A percentile compares a stretch with the other conserved stretches of the same genome.
Conservation (phyloP, 139 green algal genomes). For the Chlorella sp. region DNA sequence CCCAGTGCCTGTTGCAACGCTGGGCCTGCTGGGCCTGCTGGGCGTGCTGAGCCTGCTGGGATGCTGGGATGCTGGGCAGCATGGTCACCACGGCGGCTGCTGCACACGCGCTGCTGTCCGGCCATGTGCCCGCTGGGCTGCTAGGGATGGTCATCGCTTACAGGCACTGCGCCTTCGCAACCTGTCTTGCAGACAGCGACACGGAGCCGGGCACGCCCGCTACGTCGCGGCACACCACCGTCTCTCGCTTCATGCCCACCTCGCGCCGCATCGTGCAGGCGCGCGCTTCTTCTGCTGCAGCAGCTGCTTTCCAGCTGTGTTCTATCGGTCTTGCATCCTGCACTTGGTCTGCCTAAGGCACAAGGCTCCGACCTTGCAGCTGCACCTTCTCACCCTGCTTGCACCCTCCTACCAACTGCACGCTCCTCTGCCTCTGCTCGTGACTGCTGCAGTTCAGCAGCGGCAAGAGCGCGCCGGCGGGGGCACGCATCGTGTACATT, state of each 20-base stretch:
- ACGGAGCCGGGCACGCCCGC: conserved; percentile 3
- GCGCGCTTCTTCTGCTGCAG: too few relatives aligned
- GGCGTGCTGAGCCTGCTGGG: background rate
- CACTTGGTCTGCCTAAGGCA: too few relatives aligned
- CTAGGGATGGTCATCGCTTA: too few relatives aligned
- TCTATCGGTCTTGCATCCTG: too few relatives aligned
- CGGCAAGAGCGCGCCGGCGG: conserved; percentile 53
- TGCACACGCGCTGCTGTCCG: too few relatives aligned
- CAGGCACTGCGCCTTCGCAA: too few relatives aligned
- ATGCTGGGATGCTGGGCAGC: background rate
- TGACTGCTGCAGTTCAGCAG: conserved; percentile 37
- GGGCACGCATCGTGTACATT: conserved; percentile 94
- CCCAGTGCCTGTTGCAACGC: background rate
- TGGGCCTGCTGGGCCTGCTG: background rate
- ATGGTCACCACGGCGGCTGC: background rate
- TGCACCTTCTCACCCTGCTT: background rate
- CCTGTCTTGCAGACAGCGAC: conserved; percentile 3
- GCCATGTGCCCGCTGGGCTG: too few relatives aligned
- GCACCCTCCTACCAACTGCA: background rate
- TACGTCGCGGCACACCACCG: conserved; percentile 11
- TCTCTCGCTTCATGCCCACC: conserved; percentile 92
- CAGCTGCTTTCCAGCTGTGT: too few relatives aligned
- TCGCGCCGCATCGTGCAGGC: conserved; percentile 82
- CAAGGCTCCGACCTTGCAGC: too few relatives aligned
- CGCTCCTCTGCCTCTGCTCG: too few relatives aligned